A percentile compares a stretch with the other conserved stretches of the same genome.
Evolutionary conservation across 1,284 basidiomycete genomes (phyloP).

Genomic region (Pseudozyma sp.): DNA sequence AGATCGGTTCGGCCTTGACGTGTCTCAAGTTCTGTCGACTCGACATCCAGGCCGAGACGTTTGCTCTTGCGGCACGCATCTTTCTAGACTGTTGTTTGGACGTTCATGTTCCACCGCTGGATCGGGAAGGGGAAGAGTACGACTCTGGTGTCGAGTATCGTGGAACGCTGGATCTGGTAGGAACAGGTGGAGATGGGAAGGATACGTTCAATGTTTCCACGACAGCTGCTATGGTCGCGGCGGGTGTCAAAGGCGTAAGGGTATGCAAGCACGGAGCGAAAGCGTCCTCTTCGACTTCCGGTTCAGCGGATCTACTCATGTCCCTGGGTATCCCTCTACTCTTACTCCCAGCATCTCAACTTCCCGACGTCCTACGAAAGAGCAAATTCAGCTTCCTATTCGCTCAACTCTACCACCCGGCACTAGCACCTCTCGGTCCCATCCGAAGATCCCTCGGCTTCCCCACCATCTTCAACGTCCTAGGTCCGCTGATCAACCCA

Average conservation of each 20-base stretch:
- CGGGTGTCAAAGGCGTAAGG: conserved; percentile 85
- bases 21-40: conserved; percentile 61
- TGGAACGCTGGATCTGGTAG: conserved; percentile 71
- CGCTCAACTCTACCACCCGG: conserved; percentile 91
- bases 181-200: conserved; percentile 94
- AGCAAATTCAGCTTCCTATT: conserved; percentile 90
- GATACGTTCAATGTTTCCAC: conserved; percentile 98
- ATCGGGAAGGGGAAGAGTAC: conserved; percentile 23
- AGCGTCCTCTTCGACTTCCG: conserved; percentile 93
- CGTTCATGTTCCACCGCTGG: conserved; percentile 36
- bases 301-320: conserved; percentile 91
- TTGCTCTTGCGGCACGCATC: conserved; percentile 54
- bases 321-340: conserved; percentile 85
- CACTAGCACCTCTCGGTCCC: conserved; percentile 84
- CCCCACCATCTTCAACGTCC: conserved; percentile 95
- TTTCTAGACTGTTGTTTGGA: conserved; percentile 56
- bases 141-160: conserved; percentile 38
- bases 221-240: conserved; percentile 91
- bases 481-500: conserved; percentile 95
- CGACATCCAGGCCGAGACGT: conserved; percentile 55
- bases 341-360: conserved; percentile 73
- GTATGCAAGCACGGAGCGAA: conserved; percentile 96
- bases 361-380: conserved; percentile 46
- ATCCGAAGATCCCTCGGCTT: conserved; percentile 88
- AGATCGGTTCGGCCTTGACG: conserved; percentile 63